These are phyloP conservation scores for Tolypocladium tundrense DNA, from an alignment of 2,329 filamentous ascomycete genomes.

Conservation along the genomic window DNA sequence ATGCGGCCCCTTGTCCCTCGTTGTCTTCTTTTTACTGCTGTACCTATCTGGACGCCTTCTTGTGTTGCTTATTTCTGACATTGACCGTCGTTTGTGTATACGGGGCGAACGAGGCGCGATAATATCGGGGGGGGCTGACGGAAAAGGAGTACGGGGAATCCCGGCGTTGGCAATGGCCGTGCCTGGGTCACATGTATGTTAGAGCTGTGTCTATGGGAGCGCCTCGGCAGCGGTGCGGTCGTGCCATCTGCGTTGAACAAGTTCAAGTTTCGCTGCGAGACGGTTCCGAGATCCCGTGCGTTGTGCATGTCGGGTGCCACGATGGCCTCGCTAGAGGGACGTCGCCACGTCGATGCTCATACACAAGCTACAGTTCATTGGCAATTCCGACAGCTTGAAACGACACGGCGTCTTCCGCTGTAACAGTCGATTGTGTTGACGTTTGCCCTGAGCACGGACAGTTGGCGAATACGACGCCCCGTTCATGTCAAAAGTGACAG, in stretches of 20 bases:
- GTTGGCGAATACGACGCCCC: neutral
- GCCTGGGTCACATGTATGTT: neutral
- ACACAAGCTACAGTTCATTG: too few species aligned
- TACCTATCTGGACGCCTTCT: neutral
- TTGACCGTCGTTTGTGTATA: neutral
- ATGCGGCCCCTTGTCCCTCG: neutral
- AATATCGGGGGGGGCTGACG: neutral
- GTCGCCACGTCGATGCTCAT: too few species aligned
- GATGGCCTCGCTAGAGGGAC: too few species aligned
- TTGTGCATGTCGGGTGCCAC: neutral
- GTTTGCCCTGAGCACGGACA: too few species aligned
- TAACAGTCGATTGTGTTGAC: too few species aligned
- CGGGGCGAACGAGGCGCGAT: neutral
- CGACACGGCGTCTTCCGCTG: too few species aligned
- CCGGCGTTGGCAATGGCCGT: neutral
- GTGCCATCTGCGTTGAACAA: neutral
- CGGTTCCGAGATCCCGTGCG: neutral
- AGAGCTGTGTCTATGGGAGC: neutral
- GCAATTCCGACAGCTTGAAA: too few species aligned
- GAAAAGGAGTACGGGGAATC: neutral
- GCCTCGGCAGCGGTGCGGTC: neutral
- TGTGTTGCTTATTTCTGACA: neutral
- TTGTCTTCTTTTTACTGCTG: neutral
- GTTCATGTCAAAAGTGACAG: too few species aligned
- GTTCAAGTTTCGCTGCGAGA: neutral